A percentile compares a stretch with the other conserved stretches of the same genome.
Evolutionary conservation across 805 yeast genomes (phyloP).

Genomic region (Pichia sporocuriosa): DNA sequence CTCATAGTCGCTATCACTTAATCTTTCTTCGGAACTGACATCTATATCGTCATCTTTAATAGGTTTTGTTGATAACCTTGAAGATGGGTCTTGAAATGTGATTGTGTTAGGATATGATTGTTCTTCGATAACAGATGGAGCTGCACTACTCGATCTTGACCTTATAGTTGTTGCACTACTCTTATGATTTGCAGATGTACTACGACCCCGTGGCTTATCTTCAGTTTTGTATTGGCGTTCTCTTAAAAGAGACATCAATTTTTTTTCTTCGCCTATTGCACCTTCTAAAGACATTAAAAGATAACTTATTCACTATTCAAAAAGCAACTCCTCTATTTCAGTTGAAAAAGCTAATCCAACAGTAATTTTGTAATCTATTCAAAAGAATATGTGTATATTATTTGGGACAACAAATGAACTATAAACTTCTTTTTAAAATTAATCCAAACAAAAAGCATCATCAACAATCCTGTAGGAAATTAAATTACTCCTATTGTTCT

Average conservation of each 20-base stretch:
- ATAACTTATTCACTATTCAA: neutral
- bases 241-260: conserved; percentile 25
- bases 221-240: conserved; percentile 21
- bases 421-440: too few relatives aligned
- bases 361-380: too few relatives aligned
- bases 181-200: conserved; percentile 10
- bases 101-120: conserved; percentile 40
- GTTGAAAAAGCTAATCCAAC: too few relatives aligned
- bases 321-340: too few relatives aligned
- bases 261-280: conserved; percentile 30
- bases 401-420: too few relatives aligned
- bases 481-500: too few relatives aligned
- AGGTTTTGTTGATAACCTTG: conserved; percentile 34
- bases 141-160: conserved; percentile 10
- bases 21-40: conserved; percentile 51
- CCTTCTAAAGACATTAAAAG: conserved; percentile 29
- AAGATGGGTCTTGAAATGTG: conserved; percentile 68
- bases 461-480: too few relatives aligned
- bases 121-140: conserved; percentile 9
- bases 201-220: conserved; percentile 18
- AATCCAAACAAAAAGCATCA: too few relatives aligned
- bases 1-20: conserved; percentile 53
- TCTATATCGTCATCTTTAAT: conserved; percentile 13
- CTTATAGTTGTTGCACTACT: conserved; percentile 4
- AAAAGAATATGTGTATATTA: too few relatives aligned